Conservation (phyloP, 805 yeast genomes). For the Peterozyma toletana region DNA sequence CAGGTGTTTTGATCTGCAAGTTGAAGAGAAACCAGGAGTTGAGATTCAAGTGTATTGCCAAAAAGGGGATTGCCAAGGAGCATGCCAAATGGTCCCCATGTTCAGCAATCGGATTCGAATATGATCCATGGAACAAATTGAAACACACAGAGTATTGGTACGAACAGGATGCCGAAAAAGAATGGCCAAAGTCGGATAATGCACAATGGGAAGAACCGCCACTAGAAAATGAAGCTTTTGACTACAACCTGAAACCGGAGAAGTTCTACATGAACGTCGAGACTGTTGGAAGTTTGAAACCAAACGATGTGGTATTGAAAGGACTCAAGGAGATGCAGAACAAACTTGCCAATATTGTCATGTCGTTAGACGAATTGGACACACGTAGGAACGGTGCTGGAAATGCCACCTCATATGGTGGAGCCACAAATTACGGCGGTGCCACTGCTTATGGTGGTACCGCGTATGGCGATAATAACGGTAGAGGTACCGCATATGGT, state of each 20-base stretch:
- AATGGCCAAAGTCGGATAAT: slow-evolving; percentile 90
- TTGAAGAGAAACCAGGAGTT: slow-evolving; percentile 89
- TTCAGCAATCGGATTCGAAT: slow-evolving; percentile 92
- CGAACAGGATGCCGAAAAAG: slow-evolving; percentile 79
- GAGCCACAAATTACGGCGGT: slow-evolving; percentile 26
- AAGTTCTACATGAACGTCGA: slow-evolving; percentile 86
- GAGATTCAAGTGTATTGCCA: slow-evolving; percentile 85
- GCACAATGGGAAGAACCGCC: slow-evolving; percentile 97
- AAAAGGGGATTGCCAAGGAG: slow-evolving; percentile 94
- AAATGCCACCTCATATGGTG: slow-evolving; percentile 21
- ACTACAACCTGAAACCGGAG: slow-evolving; percentile 74
- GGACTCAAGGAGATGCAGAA: slow-evolving; percentile 82
- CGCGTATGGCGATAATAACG: slow-evolving; percentile 14
- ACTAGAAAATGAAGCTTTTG: slow-evolving; percentile 77
- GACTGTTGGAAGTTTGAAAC: slow-evolving; percentile 83
- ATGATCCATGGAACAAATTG: slow-evolving; percentile 98
- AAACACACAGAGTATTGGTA: slow-evolving; percentile 96
- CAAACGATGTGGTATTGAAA: slow-evolving; percentile 81
- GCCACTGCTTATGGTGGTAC: slow-evolving; percentile 24
- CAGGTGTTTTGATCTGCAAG: slow-evolving; percentile 89
- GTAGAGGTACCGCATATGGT: slow-evolving; percentile 21
- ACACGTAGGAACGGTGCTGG: slow-evolving; percentile 36
- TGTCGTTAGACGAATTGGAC: slow-evolving; percentile 48
- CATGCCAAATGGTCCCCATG: slow-evolving; percentile 99
- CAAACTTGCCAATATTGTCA: slow-evolving; percentile 82